These are phyloP conservation scores for Trichopus zeylanicus DNA, from an alignment of 116 monocot genomes.

Conservation along the genomic window DNA sequence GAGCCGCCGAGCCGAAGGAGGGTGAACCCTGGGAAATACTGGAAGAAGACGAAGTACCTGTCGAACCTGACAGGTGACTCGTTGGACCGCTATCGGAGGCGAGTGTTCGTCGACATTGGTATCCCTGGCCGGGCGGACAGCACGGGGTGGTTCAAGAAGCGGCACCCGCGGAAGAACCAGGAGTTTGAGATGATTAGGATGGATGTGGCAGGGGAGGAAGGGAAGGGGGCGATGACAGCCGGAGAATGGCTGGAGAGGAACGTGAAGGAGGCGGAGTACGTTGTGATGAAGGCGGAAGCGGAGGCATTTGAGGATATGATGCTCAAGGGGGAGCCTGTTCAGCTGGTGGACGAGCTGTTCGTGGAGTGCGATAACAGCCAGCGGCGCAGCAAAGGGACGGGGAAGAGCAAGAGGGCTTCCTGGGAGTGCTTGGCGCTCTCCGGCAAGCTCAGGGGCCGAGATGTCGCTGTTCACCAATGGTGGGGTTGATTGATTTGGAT, in stretches of 20 bases:
- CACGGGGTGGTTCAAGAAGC: conserved; percentile 40
- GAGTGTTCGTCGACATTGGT: conserved; percentile 50
- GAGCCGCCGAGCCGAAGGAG: conserved; percentile 22
- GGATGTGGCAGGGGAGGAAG: conserved; percentile 17
- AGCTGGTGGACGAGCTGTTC: conserved; percentile 69
- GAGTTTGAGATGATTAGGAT: conserved; percentile 46
- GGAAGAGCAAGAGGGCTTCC: conserved; percentile 37
- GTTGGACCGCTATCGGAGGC: conserved; percentile 25
- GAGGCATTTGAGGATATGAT: conserved; percentile 58
- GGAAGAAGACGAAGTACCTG: no score
- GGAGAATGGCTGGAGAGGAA: conserved; percentile 46
- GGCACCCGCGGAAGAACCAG: conserved; percentile 42
- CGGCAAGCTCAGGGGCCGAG: conserved; percentile 49
- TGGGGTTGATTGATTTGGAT: conserved; percentile 59
- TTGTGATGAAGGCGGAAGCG: conserved; percentile 73
- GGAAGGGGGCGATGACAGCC: conserved; percentile 11
- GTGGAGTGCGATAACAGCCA: conserved; percentile 34
- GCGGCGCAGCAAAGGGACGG: no score
- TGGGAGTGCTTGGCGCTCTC: conserved; percentile 75
- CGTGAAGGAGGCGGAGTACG: conserved; percentile 53
- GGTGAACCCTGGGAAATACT: conserved; percentile 2
- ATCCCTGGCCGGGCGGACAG: conserved; percentile 4
- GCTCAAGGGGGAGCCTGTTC: conserved; percentile 25
- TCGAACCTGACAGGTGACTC: conserved; percentile 32
- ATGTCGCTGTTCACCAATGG: conserved; percentile 83